These are phyloP conservation scores for Lachancea thermotolerans DNA, from an alignment of 805 yeast species.

Conservation along the genomic window DNA sequence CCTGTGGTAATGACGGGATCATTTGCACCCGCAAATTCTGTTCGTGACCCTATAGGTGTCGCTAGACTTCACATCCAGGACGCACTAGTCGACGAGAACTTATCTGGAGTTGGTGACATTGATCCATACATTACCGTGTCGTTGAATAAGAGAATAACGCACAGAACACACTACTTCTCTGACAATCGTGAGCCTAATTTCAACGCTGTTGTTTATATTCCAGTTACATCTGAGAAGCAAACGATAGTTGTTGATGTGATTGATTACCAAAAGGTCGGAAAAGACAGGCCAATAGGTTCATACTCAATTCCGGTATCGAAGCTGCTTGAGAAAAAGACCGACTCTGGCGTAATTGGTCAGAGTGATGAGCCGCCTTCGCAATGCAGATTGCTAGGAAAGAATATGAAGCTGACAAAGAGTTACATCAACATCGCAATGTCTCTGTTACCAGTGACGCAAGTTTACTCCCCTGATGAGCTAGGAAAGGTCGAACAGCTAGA, in stretches of 20 bases:
- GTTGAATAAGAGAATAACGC: slow-evolving; percentile 51
- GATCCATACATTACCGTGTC: slow-evolving; percentile 66
- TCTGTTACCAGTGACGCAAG: slow-evolving; percentile 60
- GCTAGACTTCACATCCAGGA: slow-evolving; percentile 51
- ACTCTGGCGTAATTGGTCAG: slow-evolving; percentile 40
- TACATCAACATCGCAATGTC: slow-evolving; percentile 47
- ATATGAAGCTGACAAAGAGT: slow-evolving; percentile 45
- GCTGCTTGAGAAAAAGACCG: slow-evolving; percentile 40
- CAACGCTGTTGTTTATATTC: slow-evolving; percentile 52
- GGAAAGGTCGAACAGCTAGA: slow-evolving; percentile 40
- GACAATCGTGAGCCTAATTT: slow-evolving; percentile 52
- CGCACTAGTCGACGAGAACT: slow-evolving; percentile 44
- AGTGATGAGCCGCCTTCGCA: slow-evolving; percentile 43
- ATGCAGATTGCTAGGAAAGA: slow-evolving; percentile 26
- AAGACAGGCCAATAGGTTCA: slow-evolving; percentile 59
- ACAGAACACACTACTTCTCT: slow-evolving; percentile 47
- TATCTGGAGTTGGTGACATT: slow-evolving; percentile 64
- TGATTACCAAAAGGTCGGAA: slow-evolving; percentile 60
- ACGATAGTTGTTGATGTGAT: slow-evolving; percentile 49
- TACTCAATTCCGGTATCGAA: slow-evolving; percentile 45
- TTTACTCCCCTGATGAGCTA: slow-evolving; percentile 52
- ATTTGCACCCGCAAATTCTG: slow-evolving; percentile 38
- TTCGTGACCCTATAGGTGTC: slow-evolving; percentile 55
- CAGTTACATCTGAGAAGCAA: slow-evolving; percentile 56
- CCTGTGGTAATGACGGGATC: slow-evolving; percentile 54